Base-by-base conservation (phyloP, 306 rosid species). In the Dalbergia cultrata region DNA sequence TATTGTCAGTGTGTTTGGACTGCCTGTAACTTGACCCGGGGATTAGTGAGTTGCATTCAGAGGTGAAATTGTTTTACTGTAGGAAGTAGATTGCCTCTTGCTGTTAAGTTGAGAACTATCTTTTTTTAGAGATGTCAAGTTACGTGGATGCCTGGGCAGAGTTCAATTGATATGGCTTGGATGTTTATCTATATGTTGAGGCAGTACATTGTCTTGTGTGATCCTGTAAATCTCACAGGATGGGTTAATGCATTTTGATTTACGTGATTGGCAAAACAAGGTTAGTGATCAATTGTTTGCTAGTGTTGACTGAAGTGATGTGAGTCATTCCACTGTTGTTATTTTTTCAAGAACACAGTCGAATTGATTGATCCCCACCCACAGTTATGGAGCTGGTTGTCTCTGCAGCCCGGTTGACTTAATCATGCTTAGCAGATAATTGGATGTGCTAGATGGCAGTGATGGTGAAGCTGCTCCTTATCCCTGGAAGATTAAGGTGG, bases 401-500 rank as follows among this genome's bases (percentile, higher is more conserved):
- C 80, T 72, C 78, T 68, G 97, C 94, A 89, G 99, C 85, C 97
- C 85, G 99, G 97, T 95, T 91, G 99, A 95, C 99, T 91, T 93
- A 86, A 78, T 44, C 91, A 85, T 86, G 92, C 93, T 82, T 91
- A 83, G 87, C 85, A 60, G 77, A 87, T 85, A 86, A 86, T 92
- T 90, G 91, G 80, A 78, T 83, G 77, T 87, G 87, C 89, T 90
- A 86, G 90, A 70, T 86, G 90, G 74, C 84, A 80, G 56, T 87
- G 90, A 85, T 91, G 90, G 90, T 88, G 97, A 93, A 87, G 92
- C 97, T 93, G 93, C 95, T 93, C 94, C 97, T 95, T 95, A 95
- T 95, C 97, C 99, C 99, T 92, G 95, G 87, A 85, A 89, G 88
- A 88, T 88, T 86, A 87, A 95, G 99, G 97, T 95, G 99, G 97